Evolutionary conservation across 495 filamentous ascomycete species (phyloP).

Genomic region (Neurospora sp.): DNA sequence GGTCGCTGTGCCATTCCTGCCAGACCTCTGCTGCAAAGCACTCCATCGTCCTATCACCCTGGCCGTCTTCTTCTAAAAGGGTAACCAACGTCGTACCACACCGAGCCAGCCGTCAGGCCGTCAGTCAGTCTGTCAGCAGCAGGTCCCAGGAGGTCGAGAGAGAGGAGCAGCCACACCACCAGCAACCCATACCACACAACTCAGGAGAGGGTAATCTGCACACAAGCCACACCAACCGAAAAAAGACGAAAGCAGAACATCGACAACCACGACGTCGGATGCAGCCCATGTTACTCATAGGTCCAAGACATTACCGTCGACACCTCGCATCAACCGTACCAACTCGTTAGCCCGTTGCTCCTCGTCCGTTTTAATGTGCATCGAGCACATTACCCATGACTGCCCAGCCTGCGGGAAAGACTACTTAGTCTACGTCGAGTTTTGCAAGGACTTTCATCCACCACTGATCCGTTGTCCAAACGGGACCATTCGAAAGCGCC

Average conservation of each 20-base stretch:
- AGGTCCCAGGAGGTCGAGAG: neutral
- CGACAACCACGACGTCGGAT: neutral
- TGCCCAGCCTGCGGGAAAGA: constrained; percentile 44
- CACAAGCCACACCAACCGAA: neutral
- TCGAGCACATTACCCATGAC: constrained; percentile 35
- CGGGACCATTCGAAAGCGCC: constrained; percentile 22
- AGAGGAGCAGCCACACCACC: neutral
- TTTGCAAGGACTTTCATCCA: constrained; percentile 36
- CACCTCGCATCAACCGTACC: constrained; percentile 8
- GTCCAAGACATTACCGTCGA: constrained; percentile 4
- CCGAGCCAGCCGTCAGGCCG: neutral
- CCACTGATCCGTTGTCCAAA: constrained; percentile 31
- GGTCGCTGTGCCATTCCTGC: neutral
- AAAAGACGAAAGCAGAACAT: neutral
- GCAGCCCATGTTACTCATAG: neutral
- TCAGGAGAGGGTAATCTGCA: neutral
- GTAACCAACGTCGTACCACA: neutral
- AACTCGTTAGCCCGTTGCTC: neutral
- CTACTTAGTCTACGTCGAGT: constrained; percentile 41
- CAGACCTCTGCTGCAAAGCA: neutral
- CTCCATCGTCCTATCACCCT: neutral
- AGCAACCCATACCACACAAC: neutral
- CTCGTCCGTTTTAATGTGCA: constrained; percentile 37
- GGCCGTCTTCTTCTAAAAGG: neutral
- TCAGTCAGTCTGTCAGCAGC: neutral